A percentile compares a stretch with the other conserved stretches of the same genome.
phyloP scores from a whole-genome alignment of 2,329 filamentous ascomycete species.

The Pseudogymnoascus sp. region DNA sequence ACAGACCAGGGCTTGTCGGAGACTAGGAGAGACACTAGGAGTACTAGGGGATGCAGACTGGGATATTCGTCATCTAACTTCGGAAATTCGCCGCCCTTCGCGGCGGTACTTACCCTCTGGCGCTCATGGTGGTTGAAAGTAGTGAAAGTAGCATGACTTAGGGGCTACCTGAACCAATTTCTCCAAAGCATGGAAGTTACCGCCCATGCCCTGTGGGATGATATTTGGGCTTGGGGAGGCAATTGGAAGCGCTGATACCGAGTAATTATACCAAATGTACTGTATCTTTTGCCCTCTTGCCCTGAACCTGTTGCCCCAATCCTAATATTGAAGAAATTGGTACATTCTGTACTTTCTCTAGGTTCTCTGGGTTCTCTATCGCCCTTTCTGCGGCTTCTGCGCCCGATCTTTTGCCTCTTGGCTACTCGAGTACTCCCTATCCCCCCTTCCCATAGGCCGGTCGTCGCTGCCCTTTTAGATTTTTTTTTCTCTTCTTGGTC shows the following conservation, averaged over 20 bases:
- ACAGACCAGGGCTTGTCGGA: conserved; percentile 6
- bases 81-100: background rate
- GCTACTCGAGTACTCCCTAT: conserved; percentile 5
- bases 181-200: background rate
- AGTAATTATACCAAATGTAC: background rate
- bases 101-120: background rate
- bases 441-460: conserved; percentile 3
- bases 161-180: background rate
- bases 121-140: background rate
- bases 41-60: conserved; percentile 1
- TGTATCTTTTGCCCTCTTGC: background rate
- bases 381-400: background rate
- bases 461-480: background rate
- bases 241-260: background rate
- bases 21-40: background rate
- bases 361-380: background rate
- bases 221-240: too few relatives aligned
- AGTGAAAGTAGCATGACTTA: conserved; percentile 6
- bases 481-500: conserved; percentile 4
- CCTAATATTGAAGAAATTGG: background rate
- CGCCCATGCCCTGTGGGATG: background rate
- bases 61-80: conserved; percentile 9
- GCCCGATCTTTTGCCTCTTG: background rate
- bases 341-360: background rate
- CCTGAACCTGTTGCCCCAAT: background rate